A percentile compares a stretch with the other conserved stretches of the same genome.
phyloP scores from a whole-genome alignment of 768 basidiomycete genomes.

The Daedalea quercina region DNA sequence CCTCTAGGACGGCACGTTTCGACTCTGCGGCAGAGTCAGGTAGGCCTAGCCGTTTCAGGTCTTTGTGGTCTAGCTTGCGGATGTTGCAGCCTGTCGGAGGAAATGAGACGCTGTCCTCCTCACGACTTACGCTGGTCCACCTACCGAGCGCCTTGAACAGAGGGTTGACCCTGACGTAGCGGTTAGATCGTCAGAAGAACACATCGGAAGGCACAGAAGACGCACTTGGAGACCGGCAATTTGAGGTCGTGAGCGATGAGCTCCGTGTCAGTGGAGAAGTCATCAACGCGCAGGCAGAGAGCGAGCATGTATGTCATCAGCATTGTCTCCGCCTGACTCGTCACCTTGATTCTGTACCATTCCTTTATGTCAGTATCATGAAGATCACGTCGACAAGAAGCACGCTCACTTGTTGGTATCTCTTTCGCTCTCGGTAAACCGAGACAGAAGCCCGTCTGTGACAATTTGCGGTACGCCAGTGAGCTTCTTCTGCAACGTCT shows the following conservation, averaged over 20 bases:
- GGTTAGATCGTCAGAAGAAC: constrained; percentile 6
- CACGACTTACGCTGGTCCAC: constrained; percentile 10
- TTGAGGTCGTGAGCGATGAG: constrained; percentile 69
- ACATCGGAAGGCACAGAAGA: constrained; percentile 4
- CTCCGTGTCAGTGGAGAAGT: constrained; percentile 64
- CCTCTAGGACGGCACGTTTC: constrained; percentile 67
- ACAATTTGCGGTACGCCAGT: constrained; percentile 53
- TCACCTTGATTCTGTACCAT: constrained; percentile 33
- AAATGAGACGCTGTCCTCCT: neutral
- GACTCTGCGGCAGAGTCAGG: constrained; percentile 53
- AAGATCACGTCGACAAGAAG: neutral
- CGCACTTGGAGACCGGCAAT: constrained; percentile 60
- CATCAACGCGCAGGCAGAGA: constrained; percentile 72
- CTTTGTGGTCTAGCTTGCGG: constrained; percentile 44
- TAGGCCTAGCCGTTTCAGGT: constrained; percentile 66
- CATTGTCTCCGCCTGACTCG: constrained; percentile 63
- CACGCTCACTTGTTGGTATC: constrained; percentile 54
- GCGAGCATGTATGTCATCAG: constrained; percentile 77
- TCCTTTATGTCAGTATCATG: neutral
- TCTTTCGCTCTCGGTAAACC: constrained; percentile 75
- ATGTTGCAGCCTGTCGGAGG: constrained; percentile 62
- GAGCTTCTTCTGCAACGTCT: constrained; percentile 50
- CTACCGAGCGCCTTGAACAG: constrained; percentile 72
- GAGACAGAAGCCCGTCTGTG: constrained; percentile 64
- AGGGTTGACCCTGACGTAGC: constrained; percentile 43